Conservation (phyloP, 1,139 yeast species). For the Pichiaceae sp. region DNA sequence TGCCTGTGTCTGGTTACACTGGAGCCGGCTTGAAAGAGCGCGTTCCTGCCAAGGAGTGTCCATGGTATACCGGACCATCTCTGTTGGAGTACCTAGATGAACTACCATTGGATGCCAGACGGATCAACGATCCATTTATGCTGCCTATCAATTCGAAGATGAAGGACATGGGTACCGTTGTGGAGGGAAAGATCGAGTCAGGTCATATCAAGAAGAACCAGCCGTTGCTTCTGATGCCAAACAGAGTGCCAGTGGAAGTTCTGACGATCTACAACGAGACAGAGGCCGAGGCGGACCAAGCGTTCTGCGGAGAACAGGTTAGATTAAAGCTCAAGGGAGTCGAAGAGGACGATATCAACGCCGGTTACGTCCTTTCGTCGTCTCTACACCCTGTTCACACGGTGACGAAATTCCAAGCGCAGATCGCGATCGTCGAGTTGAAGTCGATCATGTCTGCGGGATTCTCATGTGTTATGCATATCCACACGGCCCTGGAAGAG, state of each 20-base stretch:
- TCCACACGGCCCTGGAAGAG: conserved; percentile 97
- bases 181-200: conserved; percentile 96
- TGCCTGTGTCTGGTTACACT: conserved; percentile 98
- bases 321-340: conserved; percentile 88
- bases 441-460: conserved; percentile 92
- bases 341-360: conserved; percentile 91
- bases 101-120: conserved; percentile 78
- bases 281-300: conserved; percentile 87
- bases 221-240: conserved; percentile 83
- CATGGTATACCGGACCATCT: conserved; percentile 94
- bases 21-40: conserved; percentile 95
- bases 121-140: conserved; percentile 92
- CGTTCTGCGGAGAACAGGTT: conserved; percentile 95
- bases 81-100: conserved; percentile 81
- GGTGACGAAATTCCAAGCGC: conserved; percentile 88
- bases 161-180: conserved; percentile 94
- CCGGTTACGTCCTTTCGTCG: conserved; percentile 88
- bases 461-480: conserved; percentile 96
- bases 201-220: conserved; percentile 84
- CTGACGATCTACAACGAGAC: conserved; percentile 86
- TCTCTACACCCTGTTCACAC: conserved; percentile 83
- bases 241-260: conserved; percentile 74
- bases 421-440: conserved; percentile 92
- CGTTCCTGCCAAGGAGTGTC: conserved; percentile 60
- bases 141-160: conserved; percentile 90